A percentile compares a stretch with the other conserved stretches of the same genome.
These are phyloP conservation scores for Chaetomidium leptoderma DNA, from an alignment of 495 filamentous ascomycete genomes.

Conservation along the genomic window DNA sequence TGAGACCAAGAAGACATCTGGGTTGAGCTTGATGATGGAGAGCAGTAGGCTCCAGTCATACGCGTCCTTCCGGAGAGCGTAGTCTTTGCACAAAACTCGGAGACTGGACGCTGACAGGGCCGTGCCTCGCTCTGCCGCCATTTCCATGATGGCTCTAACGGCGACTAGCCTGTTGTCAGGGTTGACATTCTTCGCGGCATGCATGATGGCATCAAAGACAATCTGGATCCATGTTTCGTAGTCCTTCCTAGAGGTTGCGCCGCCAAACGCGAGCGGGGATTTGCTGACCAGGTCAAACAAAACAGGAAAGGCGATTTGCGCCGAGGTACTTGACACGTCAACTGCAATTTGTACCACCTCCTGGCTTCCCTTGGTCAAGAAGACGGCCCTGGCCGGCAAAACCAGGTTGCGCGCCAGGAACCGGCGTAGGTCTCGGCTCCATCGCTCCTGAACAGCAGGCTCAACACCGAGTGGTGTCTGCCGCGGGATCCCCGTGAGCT, in stretches of 20 bases:
- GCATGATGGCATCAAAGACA: constrained; percentile 53
- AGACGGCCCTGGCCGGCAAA: constrained; percentile 57
- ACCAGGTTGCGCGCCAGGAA: constrained; percentile 68
- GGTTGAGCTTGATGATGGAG: constrained; percentile 59
- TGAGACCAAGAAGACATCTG: constrained; percentile 59
- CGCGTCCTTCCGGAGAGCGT: constrained; percentile 35
- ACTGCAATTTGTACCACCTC: constrained; percentile 35
- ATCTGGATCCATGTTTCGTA: constrained; percentile 64
- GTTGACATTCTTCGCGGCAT: constrained; percentile 21
- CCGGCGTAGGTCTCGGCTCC: constrained; percentile 50
- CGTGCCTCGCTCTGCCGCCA: constrained; percentile 32
- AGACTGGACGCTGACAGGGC: constrained; percentile 32
- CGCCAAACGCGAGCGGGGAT: constrained; percentile 51
- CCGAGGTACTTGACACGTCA: constrained; percentile 29
- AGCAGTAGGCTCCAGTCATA: constrained; percentile 61
- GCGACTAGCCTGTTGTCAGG: constrained; percentile 18
- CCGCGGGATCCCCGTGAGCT: constrained; percentile 29
- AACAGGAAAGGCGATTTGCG: constrained; percentile 37
- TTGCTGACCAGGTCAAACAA: constrained; percentile 58
- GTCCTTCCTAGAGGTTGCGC: constrained; percentile 49
- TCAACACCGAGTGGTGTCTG: constrained; percentile 15
- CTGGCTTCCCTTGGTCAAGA: constrained; percentile 42
- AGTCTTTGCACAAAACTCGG: constrained; percentile 37
- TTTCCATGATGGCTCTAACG: constrained; percentile 38
- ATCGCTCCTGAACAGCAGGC: constrained; percentile 22